Evolutionary conservation across 2,329 filamentous ascomycete genomes (phyloP).

Genomic region (Xylaria digitata): DNA sequence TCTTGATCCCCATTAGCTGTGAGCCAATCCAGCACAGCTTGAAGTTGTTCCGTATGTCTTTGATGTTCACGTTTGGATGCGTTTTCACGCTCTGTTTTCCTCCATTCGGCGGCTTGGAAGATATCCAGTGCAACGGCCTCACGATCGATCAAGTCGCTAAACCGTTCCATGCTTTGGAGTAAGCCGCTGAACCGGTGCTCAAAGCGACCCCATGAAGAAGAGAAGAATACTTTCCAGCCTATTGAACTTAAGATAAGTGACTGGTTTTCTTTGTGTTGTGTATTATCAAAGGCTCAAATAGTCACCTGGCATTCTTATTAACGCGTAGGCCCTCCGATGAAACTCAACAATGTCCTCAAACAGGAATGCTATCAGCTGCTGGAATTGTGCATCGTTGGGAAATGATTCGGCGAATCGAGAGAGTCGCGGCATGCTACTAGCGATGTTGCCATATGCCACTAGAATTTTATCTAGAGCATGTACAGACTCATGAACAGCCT

Average conservation of each 20-base stretch:
- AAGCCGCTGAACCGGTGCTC: conserved; percentile 4
- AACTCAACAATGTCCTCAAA: too few species aligned
- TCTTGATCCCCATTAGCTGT: not conserved
- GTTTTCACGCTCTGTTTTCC: not conserved
- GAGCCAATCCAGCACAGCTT: conserved; percentile 6
- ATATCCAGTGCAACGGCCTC: conserved; percentile 1
- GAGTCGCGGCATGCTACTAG: too few species aligned
- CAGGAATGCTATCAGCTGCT: too few species aligned
- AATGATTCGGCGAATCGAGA: too few species aligned
- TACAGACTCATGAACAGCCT: too few species aligned
- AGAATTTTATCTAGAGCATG: too few species aligned
- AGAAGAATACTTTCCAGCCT: conserved; percentile 17
- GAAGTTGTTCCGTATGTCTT: not conserved
- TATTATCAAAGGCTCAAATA: too few species aligned
- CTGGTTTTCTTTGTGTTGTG: too few species aligned
- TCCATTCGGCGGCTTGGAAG: not conserved
- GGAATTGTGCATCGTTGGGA: too few species aligned
- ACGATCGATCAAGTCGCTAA: not conserved
- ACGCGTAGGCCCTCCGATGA: too few species aligned
- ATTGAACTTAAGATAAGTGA: conserved; percentile 36
- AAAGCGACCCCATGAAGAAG: not conserved
- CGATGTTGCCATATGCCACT: too few species aligned
- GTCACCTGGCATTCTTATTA: too few species aligned
- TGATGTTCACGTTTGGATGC: not conserved
- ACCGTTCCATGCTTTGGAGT: not conserved